phyloP scores from a whole-genome alignment of 2,329 filamentous ascomycete species.

The Colletotrichum sp. region DNA sequence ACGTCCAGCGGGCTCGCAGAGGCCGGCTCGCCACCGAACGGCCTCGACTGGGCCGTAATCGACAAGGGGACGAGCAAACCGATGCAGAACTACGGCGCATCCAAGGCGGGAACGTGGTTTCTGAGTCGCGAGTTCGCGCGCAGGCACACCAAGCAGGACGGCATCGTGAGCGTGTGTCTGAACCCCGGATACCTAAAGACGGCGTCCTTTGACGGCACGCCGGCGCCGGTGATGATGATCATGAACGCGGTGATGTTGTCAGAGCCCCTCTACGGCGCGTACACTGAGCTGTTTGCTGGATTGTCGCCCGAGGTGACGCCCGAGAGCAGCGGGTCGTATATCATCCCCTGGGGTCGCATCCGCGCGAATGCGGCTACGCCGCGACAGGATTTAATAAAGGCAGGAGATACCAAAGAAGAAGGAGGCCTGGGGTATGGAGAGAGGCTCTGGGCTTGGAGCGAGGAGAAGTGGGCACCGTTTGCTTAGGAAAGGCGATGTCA shows the following conservation, averaged over 20 bases:
- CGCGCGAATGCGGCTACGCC: not conserved
- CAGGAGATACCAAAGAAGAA: not conserved
- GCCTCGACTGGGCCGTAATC: constrained; percentile 31
- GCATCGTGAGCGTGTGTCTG: constrained; percentile 32
- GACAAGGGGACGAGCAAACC: constrained; percentile 25
- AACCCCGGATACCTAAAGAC: constrained; percentile 40
- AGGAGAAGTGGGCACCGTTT: not conserved
- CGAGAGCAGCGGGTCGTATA: constrained; percentile 31
- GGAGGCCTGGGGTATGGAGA: not conserved
- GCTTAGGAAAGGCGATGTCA: not conserved
- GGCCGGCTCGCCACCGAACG: constrained; percentile 26
- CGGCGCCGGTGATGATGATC: not conserved
- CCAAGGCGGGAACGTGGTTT: constrained; percentile 40
- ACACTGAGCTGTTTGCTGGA: constrained; percentile 45
- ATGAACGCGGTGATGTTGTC: constrained; percentile 30
- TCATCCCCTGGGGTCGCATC: constrained; percentile 34
- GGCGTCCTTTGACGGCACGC: constrained; percentile 24
- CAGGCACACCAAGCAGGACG: constrained; percentile 22
- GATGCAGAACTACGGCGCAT: constrained; percentile 32
- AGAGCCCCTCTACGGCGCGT: constrained; percentile 38
- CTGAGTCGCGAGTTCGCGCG: constrained; percentile 34
- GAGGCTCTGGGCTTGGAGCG: not conserved
- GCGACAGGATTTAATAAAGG: not conserved
- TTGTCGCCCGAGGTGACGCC: constrained; percentile 38
- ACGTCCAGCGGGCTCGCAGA: constrained; percentile 33